These are phyloP conservation scores for Penicillium coprophilum DNA, from an alignment of 495 filamentous ascomycete species.

Conservation along the genomic window DNA sequence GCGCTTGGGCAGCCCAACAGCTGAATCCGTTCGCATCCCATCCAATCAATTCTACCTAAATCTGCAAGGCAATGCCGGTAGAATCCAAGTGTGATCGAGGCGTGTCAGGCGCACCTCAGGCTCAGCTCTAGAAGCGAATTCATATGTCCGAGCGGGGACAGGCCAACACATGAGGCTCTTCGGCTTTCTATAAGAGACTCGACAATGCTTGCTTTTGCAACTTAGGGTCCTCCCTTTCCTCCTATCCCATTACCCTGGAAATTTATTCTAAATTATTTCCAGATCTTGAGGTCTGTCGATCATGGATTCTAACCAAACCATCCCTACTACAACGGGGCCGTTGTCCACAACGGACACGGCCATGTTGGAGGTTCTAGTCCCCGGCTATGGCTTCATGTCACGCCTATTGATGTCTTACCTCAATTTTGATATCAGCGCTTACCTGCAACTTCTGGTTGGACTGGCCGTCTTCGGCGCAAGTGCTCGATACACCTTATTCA, in stretches of 20 bases:
- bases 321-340: constrained; percentile 21
- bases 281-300: not conserved
- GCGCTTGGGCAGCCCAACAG: not conserved
- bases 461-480: constrained; percentile 49
- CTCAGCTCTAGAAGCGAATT: not conserved
- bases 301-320: constrained; percentile 28
- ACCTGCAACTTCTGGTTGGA: constrained; percentile 61
- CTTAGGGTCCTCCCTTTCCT: not conserved
- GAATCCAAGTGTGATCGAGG: no score
- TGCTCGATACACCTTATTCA: constrained; percentile 49
- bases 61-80: not conserved
- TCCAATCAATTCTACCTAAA: not conserved
- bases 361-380: constrained; percentile 74
- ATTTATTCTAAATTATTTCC: not conserved
- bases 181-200: not conserved
- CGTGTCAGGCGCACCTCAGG: constrained; percentile 1
- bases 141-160: constrained; percentile 2
- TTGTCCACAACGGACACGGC: constrained; percentile 30
- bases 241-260: not conserved
- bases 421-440: constrained; percentile 68
- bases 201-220: not conserved
- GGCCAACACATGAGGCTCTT: constrained; percentile 9
- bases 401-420: constrained; percentile 58
- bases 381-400: constrained; percentile 67
- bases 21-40: not conserved